Evolutionary conservation across 2,329 filamentous ascomycete genomes (phyloP), one percentile per base, ranked within the genome.

Genomic region (Endothia cerciana): DNA sequence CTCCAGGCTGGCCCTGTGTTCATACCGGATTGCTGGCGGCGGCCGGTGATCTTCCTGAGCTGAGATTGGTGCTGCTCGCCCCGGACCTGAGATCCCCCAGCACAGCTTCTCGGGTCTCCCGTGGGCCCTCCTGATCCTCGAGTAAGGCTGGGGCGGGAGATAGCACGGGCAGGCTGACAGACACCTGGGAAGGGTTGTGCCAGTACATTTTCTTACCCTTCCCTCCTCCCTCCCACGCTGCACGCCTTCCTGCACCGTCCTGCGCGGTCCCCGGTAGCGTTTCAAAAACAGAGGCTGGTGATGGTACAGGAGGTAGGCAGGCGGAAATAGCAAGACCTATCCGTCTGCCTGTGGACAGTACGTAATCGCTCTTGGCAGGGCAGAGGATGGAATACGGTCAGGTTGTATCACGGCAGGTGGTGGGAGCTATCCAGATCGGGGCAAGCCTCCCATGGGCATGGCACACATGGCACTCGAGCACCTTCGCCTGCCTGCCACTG

Each of bases 381-480:
- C 57, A 45, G 17, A 28, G 57, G 19, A n/a, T n/a, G n/a, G n/a
- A 19, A 36, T 22, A 3, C 59, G 22, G n/a, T 38, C 60, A 51
- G 17, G 4, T 8, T 36, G 36, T 30, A 28, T 17, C 30, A 49
- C 45, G 15, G 17, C 28, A 36, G 22, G 13, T 10, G 33, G 65
- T 55, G 61, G 60, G 38, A 64, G 57, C 65, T 66, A 64, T 53
- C 65, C 63, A 47, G 47, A 66, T 64, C 36, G 43, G 61, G n/a
- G 62, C 65, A 64, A 66, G 61, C 62, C 41, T 25, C 58, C 55
- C 25, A 33, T n/a, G n/a, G n/a, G n/a, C 41, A 40, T 40, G 4
- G 51, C 33, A 62, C 33, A 62, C 28, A 41, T 30, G 36, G 49
- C 36, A 60, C 38, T 51, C 28, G 30, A 59, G 13, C 13, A 22